Evolutionary conservation across 2,329 filamentous ascomycete species (phyloP).

Genomic region (Hirsutella minnesotensis): DNA sequence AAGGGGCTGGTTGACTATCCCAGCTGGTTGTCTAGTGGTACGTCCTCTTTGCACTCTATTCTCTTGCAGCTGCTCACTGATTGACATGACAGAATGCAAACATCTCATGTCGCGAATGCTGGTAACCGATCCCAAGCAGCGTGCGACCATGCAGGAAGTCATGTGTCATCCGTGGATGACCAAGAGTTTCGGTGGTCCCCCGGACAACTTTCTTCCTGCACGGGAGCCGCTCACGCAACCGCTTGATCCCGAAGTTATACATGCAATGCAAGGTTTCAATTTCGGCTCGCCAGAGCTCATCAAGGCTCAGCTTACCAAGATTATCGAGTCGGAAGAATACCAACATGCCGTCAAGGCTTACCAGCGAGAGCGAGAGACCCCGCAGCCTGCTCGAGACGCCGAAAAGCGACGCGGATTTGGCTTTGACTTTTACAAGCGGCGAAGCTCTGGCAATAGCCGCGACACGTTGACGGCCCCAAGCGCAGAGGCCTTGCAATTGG

Average conservation of each 20-base stretch:
- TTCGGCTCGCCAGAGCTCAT: slow-evolving; percentile 85
- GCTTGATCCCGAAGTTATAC: slow-evolving; percentile 70
- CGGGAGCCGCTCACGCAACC: slow-evolving; percentile 80
- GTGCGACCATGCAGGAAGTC: slow-evolving; percentile 81
- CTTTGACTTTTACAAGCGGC: slow-evolving; percentile 93
- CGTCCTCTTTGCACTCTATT: not conserved
- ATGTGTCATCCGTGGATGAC: slow-evolving; percentile 93
- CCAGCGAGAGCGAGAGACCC: slow-evolving; percentile 53
- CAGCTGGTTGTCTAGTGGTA: slow-evolving; percentile 81
- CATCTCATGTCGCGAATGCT: slow-evolving; percentile 90
- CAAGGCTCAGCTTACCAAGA: slow-evolving; percentile 64
- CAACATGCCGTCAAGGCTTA: slow-evolving; percentile 67
- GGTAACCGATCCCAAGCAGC: slow-evolving; percentile 80
- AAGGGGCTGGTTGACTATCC: slow-evolving; percentile 94
- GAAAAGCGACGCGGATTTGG: slow-evolving; percentile 79
- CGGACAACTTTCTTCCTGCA: slow-evolving; percentile 76
- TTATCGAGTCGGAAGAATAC: slow-evolving; percentile 92
- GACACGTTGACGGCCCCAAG: slow-evolving; percentile 82
- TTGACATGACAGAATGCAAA: slow-evolving; percentile 66
- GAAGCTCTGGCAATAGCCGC: slow-evolving; percentile 78
- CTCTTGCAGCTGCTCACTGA: not conserved
- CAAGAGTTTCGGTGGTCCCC: slow-evolving; percentile 76
- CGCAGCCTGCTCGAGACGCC: slow-evolving; percentile 45
- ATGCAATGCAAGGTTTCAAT: slow-evolving; percentile 96
- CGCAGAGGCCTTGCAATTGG: slow-evolving; percentile 69